phyloP scores from a whole-genome alignment of 75 land plant species.

The Cryptomeria japonica region DNA sequence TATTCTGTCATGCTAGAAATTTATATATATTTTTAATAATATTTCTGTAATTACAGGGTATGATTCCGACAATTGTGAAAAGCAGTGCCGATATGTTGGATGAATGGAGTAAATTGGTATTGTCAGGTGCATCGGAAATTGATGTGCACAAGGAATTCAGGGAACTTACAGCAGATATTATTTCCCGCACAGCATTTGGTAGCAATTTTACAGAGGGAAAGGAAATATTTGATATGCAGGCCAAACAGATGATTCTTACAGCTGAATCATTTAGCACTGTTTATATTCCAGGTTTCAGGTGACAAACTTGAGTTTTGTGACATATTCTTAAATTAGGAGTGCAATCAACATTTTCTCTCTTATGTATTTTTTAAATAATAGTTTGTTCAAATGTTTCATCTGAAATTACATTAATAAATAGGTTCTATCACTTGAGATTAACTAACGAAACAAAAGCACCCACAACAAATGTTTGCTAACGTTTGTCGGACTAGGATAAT shows the following conservation, averaged over 20 bases:
- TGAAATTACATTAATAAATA: too few relatives aligned
- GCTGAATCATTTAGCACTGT: not conserved
- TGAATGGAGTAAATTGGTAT: conserved; percentile 3
- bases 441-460: too few relatives aligned
- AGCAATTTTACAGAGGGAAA: conserved; percentile 30
- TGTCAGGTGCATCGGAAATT: conserved; percentile 9
- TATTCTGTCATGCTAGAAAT: too few relatives aligned
- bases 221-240: conserved; percentile 23
- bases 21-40: not conserved
- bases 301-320: not conserved
- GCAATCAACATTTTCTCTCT: too few relatives aligned
- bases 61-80: conserved; percentile 1
- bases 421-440: too few relatives aligned
- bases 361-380: too few relatives aligned
- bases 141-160: conserved; percentile 22
- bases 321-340: too few relatives aligned
- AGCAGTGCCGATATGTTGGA: conserved; percentile 9
- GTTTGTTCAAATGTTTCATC: too few relatives aligned
- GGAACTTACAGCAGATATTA: conserved; percentile 23
- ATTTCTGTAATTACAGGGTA: conserved; percentile 18
- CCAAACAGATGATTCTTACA: conserved; percentile 3
- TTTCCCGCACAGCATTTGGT: conserved; percentile 42
- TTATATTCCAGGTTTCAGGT: conserved; percentile 11
- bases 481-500: not conserved
- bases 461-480: too few relatives aligned